Base-by-base conservation (phyloP, 2,329 filamentous ascomycete species). In the Sclerotinia subarctica region DNA sequence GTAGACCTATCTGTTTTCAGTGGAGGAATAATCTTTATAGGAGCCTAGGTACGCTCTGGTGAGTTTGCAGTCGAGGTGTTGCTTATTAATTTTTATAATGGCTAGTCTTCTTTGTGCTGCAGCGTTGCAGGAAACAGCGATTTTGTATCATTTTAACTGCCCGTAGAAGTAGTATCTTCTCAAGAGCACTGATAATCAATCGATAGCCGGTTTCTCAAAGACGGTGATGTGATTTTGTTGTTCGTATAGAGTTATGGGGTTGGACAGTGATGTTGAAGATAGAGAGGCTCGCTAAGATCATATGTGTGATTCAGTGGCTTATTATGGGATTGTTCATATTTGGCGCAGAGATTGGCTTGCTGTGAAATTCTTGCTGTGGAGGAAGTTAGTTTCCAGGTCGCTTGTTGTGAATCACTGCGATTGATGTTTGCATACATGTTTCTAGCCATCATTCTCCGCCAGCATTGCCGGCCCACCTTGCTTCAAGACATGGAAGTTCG, bases 351-450 rank as follows among this genome's bases (percentile, higher is more conserved):
- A 13, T 38, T 35, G 2, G 0, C 35, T 35, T 5, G 2, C 6
- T 35, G 3, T 7, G 0, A 6, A 5, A 29, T 3, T 5, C 2
- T 7, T 29, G 5, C 0, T 35, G 2, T 54, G 3, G 35, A 35
- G 10, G 35, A 38, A 10, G 8, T 38, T 38, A 6, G 8, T 38
- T 11, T 11, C 2, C 35, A 38, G 10, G 11, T 38, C 10, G 11
- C 2, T 38, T 38, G 35, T 7, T 35, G 3, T 2, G 10, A 2
- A 17, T 8, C 5, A 3, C 19, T 54, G 5, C 0, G 21, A 1
- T n/a, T 1, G 52, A n/a, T n/a, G 29, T 2, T 54, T 19, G 44
- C 44, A 46, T 46, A 5, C 19, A 19, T 46, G 44, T 19, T 47
- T 11, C 0, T 21, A 32, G 29, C 4, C 1, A 17, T n/a, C 2